A percentile compares a stretch with the other conserved stretches of the same genome.
These are phyloP conservation scores for Fusarium sp. DNA, from an alignment of 2,329 filamentous ascomycete genomes.

Conservation along the genomic window DNA sequence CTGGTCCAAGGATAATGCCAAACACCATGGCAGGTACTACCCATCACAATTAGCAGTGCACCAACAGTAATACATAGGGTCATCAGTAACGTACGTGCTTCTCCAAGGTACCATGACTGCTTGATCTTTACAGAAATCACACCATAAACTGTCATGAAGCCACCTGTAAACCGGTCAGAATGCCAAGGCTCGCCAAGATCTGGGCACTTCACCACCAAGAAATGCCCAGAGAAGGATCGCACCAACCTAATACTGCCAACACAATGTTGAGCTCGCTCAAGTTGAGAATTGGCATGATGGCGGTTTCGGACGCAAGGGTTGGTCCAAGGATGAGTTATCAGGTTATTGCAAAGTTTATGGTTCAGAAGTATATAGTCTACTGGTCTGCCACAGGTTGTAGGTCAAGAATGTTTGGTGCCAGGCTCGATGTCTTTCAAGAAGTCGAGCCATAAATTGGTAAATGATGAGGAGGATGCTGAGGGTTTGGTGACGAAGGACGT, in stretches of 20 bases:
- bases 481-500: not conserved
- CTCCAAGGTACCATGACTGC: conserved; percentile 66
- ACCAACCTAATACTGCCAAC: conserved; percentile 59
- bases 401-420: not conserved
- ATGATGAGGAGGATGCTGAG: not conserved
- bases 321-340: not conserved
- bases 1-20: conserved; percentile 67
- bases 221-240: conserved; percentile 5
- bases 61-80: not conserved
- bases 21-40: conserved; percentile 68
- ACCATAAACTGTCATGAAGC: conserved; percentile 64
- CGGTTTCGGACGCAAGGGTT: not conserved
- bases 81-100: conserved; percentile 60
- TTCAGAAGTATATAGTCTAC: conserved; percentile 14
- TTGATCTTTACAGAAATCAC: conserved; percentile 67
- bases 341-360: not conserved
- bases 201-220: conserved; percentile 9
- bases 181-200: conserved; percentile 19
- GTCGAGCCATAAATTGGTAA: no score
- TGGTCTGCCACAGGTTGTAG: not conserved
- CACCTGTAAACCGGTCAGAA: conserved; percentile 51
- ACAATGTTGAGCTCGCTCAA: conserved; percentile 68
- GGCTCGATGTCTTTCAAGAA: not conserved
- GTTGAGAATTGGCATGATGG: conserved; percentile 53
- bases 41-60: not conserved